A percentile compares a stretch with the other conserved stretches of the same genome.
phyloP scores from a whole-genome alignment of 2,329 filamentous ascomycete species.

The Talaromyces marneffei region DNA sequence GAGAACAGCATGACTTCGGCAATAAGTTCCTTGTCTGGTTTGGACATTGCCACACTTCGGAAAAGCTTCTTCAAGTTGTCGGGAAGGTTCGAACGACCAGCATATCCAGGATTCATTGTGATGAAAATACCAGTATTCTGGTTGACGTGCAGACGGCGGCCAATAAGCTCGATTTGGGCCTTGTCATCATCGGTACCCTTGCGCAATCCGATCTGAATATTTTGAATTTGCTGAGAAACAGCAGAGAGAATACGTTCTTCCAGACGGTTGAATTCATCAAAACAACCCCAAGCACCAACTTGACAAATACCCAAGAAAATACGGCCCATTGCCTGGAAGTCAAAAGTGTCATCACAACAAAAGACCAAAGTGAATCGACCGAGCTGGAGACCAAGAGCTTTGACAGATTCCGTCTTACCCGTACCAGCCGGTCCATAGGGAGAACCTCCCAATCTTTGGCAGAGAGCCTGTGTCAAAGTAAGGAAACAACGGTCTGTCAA shows the following conservation, averaged over 20 bases:
- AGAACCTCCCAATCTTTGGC: slow-evolving; percentile 90
- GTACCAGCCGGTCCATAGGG: slow-evolving; percentile 97
- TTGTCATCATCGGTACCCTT: slow-evolving; percentile 75
- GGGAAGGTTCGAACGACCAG: slow-evolving; percentile 92
- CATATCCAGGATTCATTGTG: slow-evolving; percentile 99
- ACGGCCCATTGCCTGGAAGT: slow-evolving; percentile 98
- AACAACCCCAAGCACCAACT: slow-evolving; percentile 98
- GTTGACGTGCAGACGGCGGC: slow-evolving; percentile 83
- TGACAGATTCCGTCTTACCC: slow-evolving; percentile 98
- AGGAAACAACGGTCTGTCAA: slow-evolving; percentile 98
- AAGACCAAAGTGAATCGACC: slow-evolving; percentile 98
- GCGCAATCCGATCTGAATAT: slow-evolving; percentile 93
- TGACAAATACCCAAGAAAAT: slow-evolving; percentile 99
- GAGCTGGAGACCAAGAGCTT: slow-evolving; percentile 91
- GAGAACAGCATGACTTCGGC: slow-evolving; percentile 99
- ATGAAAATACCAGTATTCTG: slow-evolving; percentile 97
- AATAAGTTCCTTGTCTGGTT: slow-evolving; percentile 98
- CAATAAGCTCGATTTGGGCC: slow-evolving; percentile 88
- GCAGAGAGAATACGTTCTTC: slow-evolving; percentile 97
- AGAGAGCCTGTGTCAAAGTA: slow-evolving; percentile 91
- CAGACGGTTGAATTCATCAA: slow-evolving; percentile 98
- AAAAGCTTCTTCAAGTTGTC: slow-evolving; percentile 99
- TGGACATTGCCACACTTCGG: slow-evolving; percentile 98
- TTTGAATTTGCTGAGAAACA: slow-evolving; percentile 98
- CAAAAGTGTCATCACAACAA: slow-evolving; percentile 98